These are phyloP conservation scores for Aspergillus uvarum DNA, from an alignment of 2,329 filamentous ascomycete genomes.

Conservation along the genomic window DNA sequence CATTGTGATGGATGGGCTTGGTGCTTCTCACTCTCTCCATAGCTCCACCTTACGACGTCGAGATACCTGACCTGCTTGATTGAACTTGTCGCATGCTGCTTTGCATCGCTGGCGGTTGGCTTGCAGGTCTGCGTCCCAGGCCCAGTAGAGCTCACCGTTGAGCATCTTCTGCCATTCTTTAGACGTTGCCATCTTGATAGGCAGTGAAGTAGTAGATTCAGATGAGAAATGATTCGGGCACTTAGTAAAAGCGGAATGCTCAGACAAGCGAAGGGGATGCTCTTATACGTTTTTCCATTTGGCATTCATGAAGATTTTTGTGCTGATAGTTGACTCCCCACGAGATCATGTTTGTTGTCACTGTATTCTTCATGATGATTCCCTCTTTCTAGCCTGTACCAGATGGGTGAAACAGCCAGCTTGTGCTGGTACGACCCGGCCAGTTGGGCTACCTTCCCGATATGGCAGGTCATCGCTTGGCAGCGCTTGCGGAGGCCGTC, in stretches of 20 bases:
- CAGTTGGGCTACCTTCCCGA: conserved; percentile 12
- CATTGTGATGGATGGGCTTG: background rate
- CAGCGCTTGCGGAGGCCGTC: background rate
- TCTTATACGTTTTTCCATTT: background rate
- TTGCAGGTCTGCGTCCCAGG: conserved; percentile 29
- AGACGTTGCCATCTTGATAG: conserved; percentile 19
- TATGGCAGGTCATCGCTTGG: conserved; percentile 12
- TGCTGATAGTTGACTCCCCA: background rate
- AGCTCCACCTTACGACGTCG: conserved; percentile 27
- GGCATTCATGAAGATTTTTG: background rate
- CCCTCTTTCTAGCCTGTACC: background rate
- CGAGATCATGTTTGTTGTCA: background rate
- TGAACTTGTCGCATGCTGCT: conserved; percentile 28
- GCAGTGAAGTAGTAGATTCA: background rate
- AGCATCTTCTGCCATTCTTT: conserved; percentile 33
- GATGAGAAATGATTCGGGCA: background rate
- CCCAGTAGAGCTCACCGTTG: conserved; percentile 28
- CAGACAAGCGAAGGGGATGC: background rate
- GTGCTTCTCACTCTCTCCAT: conserved; percentile 25
- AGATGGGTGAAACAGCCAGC: background rate
- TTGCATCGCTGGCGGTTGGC: conserved; percentile 28
- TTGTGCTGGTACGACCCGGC: background rate
- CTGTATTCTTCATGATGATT: background rate
- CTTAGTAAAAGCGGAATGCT: background rate
- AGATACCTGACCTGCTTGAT: conserved; percentile 22